Evolutionary conservation across 2,329 filamentous ascomycete species (phyloP).

Genomic region (Penicillium sp.): DNA sequence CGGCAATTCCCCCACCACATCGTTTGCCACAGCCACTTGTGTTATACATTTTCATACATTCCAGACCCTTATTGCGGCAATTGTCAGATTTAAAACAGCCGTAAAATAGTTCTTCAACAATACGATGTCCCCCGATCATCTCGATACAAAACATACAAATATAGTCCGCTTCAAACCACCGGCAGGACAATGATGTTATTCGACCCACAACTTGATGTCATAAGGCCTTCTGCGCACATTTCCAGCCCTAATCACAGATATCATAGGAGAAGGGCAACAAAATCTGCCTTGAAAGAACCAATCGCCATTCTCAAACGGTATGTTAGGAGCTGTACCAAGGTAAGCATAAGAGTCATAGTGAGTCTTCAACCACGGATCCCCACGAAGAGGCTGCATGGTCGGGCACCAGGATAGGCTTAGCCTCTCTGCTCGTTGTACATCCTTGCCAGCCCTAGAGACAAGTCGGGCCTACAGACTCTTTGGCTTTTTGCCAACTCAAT

Average conservation of each 20-base stretch:
- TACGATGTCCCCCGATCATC: not conserved
- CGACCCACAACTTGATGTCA: constrained; percentile 12
- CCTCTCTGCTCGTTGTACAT: not conserved
- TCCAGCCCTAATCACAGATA: constrained; percentile 6
- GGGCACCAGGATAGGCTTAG: constrained; percentile 9
- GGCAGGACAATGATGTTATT: not conserved
- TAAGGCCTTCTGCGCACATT: not conserved
- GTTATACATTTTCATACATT: not conserved
- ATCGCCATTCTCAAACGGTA: not conserved
- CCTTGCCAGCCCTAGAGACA: not conserved
- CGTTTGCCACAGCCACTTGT: constrained; percentile 1
- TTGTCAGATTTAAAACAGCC: not conserved
- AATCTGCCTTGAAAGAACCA: not conserved
- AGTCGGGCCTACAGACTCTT: too few relatives aligned
- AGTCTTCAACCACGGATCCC: not conserved
- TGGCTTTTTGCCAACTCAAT: not conserved
- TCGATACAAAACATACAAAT: not conserved
- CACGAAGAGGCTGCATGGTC: constrained; percentile 1
- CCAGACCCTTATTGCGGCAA: not conserved
- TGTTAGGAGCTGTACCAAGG: not conserved
- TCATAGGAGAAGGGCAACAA: not conserved
- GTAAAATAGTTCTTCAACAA: not conserved
- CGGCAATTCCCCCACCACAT: not conserved
- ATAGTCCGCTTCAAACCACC: not conserved
- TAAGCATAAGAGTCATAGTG: not conserved